These are phyloP conservation scores for Ogataea corticis DNA, from an alignment of 805 yeast genomes.

Conservation along the genomic window DNA sequence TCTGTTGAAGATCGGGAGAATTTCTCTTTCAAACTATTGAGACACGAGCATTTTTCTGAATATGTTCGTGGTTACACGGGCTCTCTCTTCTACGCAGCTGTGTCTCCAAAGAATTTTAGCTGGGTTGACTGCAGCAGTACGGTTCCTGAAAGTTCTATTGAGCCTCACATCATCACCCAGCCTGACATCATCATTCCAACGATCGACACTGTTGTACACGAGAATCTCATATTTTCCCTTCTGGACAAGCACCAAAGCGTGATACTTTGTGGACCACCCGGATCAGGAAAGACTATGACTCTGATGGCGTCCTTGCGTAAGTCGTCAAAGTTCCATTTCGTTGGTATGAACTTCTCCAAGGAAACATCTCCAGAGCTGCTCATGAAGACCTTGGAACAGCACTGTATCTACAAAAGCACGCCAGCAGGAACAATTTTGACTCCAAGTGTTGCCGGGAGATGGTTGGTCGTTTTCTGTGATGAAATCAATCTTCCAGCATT, in stretches of 20 bases:
- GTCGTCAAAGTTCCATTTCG: conserved; percentile 56
- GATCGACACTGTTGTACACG: conserved; percentile 70
- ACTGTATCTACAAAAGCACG: conserved; percentile 59
- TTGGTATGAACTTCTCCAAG: conserved; percentile 79
- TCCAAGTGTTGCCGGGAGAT: conserved; percentile 62
- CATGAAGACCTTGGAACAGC: conserved; percentile 66
- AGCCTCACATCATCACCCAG: conserved; percentile 56
- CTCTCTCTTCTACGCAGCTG: conserved; percentile 42
- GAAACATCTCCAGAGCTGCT: conserved; percentile 67
- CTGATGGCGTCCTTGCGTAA: conserved; percentile 64
- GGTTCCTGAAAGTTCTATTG: conserved; percentile 48
- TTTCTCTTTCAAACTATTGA: conserved; percentile 36
- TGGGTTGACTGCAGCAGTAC: conserved; percentile 44
- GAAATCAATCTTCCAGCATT: conserved; percentile 80
- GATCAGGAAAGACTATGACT: conserved; percentile 96
- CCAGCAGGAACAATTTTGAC: conserved; percentile 52
- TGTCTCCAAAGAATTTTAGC: conserved; percentile 44
- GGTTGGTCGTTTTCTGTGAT: conserved; percentile 86
- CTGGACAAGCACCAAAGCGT: conserved; percentile 59
- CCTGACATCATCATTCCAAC: conserved; percentile 78
- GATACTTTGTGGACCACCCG: conserved; percentile 93
- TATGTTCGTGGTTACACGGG: conserved; percentile 7
- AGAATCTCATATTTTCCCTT: conserved; percentile 55
- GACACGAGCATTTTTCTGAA: conserved; percentile 21
- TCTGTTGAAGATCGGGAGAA: conserved; percentile 37